Base-by-base conservation (phyloP, 129 eudicot species). In the Chrysanthemum seticuspe region DNA sequence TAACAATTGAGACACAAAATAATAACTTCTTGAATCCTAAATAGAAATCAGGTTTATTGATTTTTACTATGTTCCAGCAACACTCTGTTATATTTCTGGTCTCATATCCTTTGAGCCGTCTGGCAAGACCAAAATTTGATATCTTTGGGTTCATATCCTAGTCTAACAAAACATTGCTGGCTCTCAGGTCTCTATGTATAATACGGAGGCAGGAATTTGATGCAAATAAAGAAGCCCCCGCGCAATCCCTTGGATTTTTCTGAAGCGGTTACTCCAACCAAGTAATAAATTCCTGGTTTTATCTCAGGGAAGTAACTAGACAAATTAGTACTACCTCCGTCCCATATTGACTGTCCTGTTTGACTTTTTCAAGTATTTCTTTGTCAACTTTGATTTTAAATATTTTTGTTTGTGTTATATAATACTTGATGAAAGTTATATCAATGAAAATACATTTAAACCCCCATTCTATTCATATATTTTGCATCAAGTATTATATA, bases 211-310 rank as follows among this genome's bases (percentile, higher is more conserved):
- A 44, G 2, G 85, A 76, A 69, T 81, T 40, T 81, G 81, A 76
- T 81, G 85, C 21, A 81, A 78, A n/a, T n/a, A 76, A 0, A 81
- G 81, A 25, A 82, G 79, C 10, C 82, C 82, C 25, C 85, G 64
- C 47, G 69, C 78, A 44, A 82, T 82, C 21, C 85, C 82, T 21
- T 72, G 58, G 50, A 27, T 27, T 3, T 2, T 27, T 27, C 31
- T 27, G 31, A 27, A 27, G 31, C 31, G 31, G 31, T 27, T 10
- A 3, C 16, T 5, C 74, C 74, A 76, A 58, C 60, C 61, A 7
- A 76, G 14, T 13, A 2, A 6, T 4, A 10, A 15, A 47, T 48
- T 57, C 3, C 31, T 27, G 31, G 31, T 27, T 27, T 27, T 27
- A 27, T 27, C 31, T 27, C 31, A 27, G 31, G 31, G 31, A 0